Conservation (phyloP, 2,329 filamentous ascomycete species). For the Penicillium sp. region DNA sequence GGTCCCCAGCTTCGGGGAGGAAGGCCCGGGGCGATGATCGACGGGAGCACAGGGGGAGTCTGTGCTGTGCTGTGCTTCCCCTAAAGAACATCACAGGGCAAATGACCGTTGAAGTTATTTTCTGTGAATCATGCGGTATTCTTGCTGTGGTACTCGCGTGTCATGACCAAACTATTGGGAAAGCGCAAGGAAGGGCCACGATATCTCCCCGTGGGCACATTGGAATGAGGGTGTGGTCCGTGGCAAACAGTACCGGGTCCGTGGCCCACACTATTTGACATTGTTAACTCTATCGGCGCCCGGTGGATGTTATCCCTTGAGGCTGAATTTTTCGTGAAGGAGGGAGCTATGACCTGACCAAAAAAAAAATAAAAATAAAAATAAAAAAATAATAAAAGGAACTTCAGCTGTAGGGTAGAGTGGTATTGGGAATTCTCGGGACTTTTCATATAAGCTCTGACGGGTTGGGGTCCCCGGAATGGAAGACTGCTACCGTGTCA, state of each 20-base stretch:
- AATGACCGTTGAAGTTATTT: not conserved
- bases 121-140: not conserved
- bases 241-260: slow-evolving; percentile 2
- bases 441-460: not conserved
- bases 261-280: slow-evolving; percentile 15
- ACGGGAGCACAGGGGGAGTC: not conserved
- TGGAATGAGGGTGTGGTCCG: not conserved
- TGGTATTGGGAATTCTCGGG: not conserved
- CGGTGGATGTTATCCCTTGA: slow-evolving; percentile 17
- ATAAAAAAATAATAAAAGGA: too few species aligned
- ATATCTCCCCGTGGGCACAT: not conserved
- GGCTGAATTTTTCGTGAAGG: slow-evolving; percentile 1
- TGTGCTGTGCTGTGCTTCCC: not conserved
- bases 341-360: not conserved
- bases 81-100: not conserved
- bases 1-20: slow-evolving; percentile 16
- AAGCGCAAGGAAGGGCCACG: slow-evolving; percentile 6
- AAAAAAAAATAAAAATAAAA: too few species aligned
- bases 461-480: slow-evolving; percentile 13
- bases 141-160: slow-evolving; percentile 1
- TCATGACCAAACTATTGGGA: slow-evolving; percentile 6
- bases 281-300: slow-evolving; percentile 11
- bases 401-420: not conserved
- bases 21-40: slow-evolving; percentile 10
- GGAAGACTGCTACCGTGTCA: slow-evolving; percentile 26